Conservation (phyloP, 2,329 filamentous ascomycete genomes). For the Stemphylium beticola region DNA sequence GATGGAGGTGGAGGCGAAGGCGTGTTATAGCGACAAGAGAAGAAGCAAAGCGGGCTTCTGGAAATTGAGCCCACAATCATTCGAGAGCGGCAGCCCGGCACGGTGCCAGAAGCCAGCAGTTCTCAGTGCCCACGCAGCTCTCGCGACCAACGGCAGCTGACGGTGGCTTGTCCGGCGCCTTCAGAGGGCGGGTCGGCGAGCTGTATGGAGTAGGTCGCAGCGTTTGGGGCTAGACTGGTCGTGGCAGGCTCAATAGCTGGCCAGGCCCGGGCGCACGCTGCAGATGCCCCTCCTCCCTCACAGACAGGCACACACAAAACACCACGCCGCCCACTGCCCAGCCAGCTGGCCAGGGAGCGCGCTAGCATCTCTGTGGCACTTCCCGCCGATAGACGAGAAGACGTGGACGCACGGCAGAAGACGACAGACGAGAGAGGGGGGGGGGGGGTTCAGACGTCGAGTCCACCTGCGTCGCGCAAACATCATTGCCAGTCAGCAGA, state of each 20-base stretch:
- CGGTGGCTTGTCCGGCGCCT: constrained; percentile 1
- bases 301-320: neutral
- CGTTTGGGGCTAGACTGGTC: constrained; percentile 4
- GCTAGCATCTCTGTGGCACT: constrained; percentile 12
- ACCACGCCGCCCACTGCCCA: constrained; percentile 3
- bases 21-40: constrained; percentile 8
- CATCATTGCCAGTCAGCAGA: neutral
- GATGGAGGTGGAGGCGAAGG: neutral
- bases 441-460: neutral
- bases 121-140: neutral
- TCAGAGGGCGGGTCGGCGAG: constrained; percentile 7
- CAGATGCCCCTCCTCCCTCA: constrained; percentile 3
- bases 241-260: constrained; percentile 15
- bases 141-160: neutral
- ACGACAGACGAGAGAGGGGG: too few species aligned
- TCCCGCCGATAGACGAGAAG: constrained; percentile 11
- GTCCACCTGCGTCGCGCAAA: neutral
- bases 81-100: neutral
- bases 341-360: constrained; percentile 9
- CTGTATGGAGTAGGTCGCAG: constrained; percentile 4
- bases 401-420: neutral
- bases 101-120: constrained; percentile 1
- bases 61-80: neutral
- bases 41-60: constrained; percentile 12
- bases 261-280: neutral